Conservation (phyloP, 129 eudicot species). For the Artemisia tridentata region DNA sequence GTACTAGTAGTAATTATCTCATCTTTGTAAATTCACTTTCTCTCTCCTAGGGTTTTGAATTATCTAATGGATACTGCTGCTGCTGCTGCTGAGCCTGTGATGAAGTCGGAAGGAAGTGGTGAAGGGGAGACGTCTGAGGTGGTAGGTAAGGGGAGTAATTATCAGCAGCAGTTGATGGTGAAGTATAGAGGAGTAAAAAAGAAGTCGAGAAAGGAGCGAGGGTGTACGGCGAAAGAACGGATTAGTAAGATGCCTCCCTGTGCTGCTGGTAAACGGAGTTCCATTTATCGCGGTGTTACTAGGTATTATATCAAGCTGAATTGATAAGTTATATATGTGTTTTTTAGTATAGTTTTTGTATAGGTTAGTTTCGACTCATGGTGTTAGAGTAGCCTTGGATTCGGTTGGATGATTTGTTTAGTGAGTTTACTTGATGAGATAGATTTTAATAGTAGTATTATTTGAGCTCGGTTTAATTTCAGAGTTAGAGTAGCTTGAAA, state of each 20-base stretch:
- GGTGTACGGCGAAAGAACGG: constrained; percentile 93
- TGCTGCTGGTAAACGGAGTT: constrained; percentile 98
- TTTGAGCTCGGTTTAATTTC: not conserved
- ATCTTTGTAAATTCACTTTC: not conserved
- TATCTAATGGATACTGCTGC: constrained; percentile 36
- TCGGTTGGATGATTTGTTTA: no score
- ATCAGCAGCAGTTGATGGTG: constrained; percentile 46
- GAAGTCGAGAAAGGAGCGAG: constrained; percentile 82
- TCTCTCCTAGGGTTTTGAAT: constrained; percentile 37
- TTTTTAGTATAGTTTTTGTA: not conserved
- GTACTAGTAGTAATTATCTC: not conserved
- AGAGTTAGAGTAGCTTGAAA: not conserved
- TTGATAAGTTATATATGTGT: not conserved
- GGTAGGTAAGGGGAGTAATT: constrained; percentile 41
- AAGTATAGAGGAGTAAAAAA: constrained; percentile 64
- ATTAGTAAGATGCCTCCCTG: constrained; percentile 99
- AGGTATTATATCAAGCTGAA: constrained; percentile 41
- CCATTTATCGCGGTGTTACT: constrained; percentile 97
- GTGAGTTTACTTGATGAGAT: no score
- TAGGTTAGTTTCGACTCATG: no score
- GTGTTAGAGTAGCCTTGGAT: no score
- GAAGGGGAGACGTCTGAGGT: constrained; percentile 29
- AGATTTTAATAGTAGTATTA: no score
- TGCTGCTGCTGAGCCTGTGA: constrained; percentile 35
- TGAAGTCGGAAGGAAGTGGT: constrained; percentile 47